phyloP scores from a whole-genome alignment of 2,329 filamentous ascomycete species.

The Lachnellula suecica region DNA sequence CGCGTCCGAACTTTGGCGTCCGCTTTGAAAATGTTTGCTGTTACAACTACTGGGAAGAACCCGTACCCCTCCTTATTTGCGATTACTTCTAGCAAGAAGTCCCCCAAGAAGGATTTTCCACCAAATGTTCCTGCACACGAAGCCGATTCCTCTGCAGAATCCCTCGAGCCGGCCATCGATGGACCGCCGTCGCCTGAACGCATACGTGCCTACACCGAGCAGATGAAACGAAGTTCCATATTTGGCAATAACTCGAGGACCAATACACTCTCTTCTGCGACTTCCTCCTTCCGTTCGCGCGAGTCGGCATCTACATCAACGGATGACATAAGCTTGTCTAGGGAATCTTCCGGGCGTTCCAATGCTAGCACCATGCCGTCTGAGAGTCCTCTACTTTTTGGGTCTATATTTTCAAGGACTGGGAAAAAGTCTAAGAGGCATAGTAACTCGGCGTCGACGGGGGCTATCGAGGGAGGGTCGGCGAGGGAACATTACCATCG shows the following conservation, averaged over 20 bases:
- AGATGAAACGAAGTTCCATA: slow-evolving; percentile 55
- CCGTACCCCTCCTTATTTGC: slow-evolving; percentile 15
- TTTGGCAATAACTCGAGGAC: slow-evolving; percentile 45
- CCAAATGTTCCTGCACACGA: slow-evolving; percentile 10
- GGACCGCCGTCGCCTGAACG: slow-evolving; percentile 60
- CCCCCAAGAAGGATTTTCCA: slow-evolving; percentile 15
- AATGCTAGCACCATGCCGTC: slow-evolving; percentile 51
- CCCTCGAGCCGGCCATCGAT: slow-evolving; percentile 58
- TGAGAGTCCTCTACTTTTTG: slow-evolving; percentile 59
- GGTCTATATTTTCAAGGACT: slow-evolving; percentile 56
- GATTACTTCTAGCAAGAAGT: slow-evolving; percentile 9
- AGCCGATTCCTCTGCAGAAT: slow-evolving; percentile 34
- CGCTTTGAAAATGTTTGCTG: slow-evolving; percentile 23
- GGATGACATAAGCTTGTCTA: slow-evolving; percentile 43
- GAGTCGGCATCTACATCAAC: slow-evolving; percentile 27
- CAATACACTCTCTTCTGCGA: slow-evolving; percentile 52
- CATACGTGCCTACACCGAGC: slow-evolving; percentile 57
- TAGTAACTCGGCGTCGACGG: slow-evolving; percentile 11
- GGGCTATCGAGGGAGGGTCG: slow-evolving; percentile 16
- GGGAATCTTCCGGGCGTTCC: slow-evolving; percentile 57
- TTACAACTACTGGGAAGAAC: slow-evolving; percentile 15
- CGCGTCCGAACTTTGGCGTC: not conserved
- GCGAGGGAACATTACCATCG: slow-evolving; percentile 25
- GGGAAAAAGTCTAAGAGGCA: slow-evolving; percentile 49
- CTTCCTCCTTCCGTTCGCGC: slow-evolving; percentile 52